Conservation (phyloP, 176 grass and related monocot species). For the Leersia perrieri region DNA sequence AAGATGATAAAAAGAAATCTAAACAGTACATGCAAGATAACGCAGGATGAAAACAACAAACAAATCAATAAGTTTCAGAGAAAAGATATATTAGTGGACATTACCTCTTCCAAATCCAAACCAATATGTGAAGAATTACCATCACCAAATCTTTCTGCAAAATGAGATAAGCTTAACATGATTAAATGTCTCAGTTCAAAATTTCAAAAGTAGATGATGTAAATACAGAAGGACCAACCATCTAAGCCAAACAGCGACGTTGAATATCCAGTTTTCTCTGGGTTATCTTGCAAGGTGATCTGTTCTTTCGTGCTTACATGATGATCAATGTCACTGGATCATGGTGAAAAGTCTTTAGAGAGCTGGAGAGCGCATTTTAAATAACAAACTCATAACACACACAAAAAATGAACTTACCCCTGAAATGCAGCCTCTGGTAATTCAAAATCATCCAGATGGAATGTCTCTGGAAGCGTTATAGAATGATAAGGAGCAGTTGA, state of each 20-base stretch:
- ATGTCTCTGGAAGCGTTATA: constrained; percentile 98
- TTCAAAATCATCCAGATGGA: constrained; percentile 99
- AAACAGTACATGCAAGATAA: not conserved
- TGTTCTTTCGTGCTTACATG: constrained; percentile 98
- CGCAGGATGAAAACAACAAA: not conserved
- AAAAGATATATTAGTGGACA: not conserved
- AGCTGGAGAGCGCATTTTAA: not conserved
- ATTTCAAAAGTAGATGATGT: constrained; percentile 19
- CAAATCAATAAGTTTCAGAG: not conserved
- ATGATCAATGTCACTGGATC: constrained; percentile 78
- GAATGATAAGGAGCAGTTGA: constrained; percentile 99
- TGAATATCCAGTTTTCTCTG: constrained; percentile 74
- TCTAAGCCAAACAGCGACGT: constrained; percentile 91
- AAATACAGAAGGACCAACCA: constrained; percentile 61
- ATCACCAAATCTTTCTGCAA: constrained; percentile 98
- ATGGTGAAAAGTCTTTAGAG: constrained; percentile 25
- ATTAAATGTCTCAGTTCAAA: constrained; percentile 30
- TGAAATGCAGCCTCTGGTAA: constrained; percentile 86
- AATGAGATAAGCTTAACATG: constrained; percentile 21
- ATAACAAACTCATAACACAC: constrained; percentile 18
- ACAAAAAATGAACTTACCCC: constrained; percentile 49
- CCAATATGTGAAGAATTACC: constrained; percentile 94
- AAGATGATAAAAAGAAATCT: not conserved
- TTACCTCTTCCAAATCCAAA: constrained; percentile 97
- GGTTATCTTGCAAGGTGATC: constrained; percentile 97